Percentiles rank a stretch among this genome's conserved stretches.
These are phyloP conservation scores for Cerioporus squamosus DNA, from an alignment of 1,284 basidiomycete genomes.

Conservation along the genomic window DNA sequence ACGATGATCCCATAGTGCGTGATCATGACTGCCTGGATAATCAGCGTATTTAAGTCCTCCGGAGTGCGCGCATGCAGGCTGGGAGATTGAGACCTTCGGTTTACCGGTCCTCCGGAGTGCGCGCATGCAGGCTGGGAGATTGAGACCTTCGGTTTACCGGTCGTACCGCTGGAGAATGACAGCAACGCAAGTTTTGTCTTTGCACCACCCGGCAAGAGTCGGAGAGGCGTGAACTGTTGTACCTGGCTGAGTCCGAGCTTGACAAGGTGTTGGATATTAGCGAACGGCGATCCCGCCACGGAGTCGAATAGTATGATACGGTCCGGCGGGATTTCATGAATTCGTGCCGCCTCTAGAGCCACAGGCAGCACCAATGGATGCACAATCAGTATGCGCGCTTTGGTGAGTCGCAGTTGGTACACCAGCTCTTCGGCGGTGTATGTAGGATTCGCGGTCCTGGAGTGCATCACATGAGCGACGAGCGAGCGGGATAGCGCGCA, in stretches of 20 bases:
- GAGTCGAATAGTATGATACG: slow-evolving; percentile 55
- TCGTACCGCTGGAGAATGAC: slow-evolving; percentile 83
- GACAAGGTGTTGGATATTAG: slow-evolving; percentile 43
- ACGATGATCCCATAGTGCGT: slow-evolving; percentile 70
- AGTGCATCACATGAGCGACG: background rate
- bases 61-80: background rate
- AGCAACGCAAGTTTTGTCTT: slow-evolving; percentile 69
- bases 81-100: slow-evolving; percentile 62
- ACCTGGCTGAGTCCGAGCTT: slow-evolving; percentile 44
- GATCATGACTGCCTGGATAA: slow-evolving; percentile 64
- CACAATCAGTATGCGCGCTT: slow-evolving; percentile 55
- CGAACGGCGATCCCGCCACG: slow-evolving; percentile 1
- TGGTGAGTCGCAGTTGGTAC: slow-evolving; percentile 55
- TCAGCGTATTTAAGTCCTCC: background rate
- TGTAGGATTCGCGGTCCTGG: slow-evolving; percentile 32
- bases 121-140: background rate
- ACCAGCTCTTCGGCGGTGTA: slow-evolving; percentile 32
- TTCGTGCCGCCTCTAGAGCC: slow-evolving; percentile 52
- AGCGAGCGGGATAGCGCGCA: background rate
- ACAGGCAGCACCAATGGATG: slow-evolving; percentile 51
- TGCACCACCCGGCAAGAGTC: slow-evolving; percentile 58
- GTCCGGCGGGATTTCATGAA: slow-evolving; percentile 49
- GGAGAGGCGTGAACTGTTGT: slow-evolving; percentile 45
- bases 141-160: slow-evolving; percentile 73
- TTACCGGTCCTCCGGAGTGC: slow-evolving; percentile 43